phyloP scores from a whole-genome alignment of 179 eudicot genomes.

The Kewa caespitosa region DNA sequence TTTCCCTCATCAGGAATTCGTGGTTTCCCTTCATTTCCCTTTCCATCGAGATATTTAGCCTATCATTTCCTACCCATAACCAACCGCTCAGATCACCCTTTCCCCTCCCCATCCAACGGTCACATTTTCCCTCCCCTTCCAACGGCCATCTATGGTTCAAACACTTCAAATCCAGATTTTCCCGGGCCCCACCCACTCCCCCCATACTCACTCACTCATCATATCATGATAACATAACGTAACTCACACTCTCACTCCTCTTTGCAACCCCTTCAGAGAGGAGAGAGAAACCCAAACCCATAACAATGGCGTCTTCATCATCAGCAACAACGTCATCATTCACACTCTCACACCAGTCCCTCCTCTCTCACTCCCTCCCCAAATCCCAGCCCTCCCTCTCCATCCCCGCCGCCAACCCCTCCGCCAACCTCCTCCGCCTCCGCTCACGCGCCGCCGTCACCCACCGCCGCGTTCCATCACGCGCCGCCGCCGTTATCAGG shows the following conservation, averaged over 20 bases:
- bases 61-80: conserved; percentile 44
- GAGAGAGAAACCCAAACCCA: not conserved
- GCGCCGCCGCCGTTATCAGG: conserved; percentile 20
- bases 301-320: conserved; percentile 47
- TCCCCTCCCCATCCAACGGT: conserved; percentile 24
- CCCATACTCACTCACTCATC: conserved; percentile 15
- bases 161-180: conserved; percentile 25
- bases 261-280: not conserved
- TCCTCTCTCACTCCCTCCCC: conserved; percentile 29
- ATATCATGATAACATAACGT: too few species aligned
- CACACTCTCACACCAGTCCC: conserved; percentile 41
- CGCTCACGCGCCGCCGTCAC: conserved; percentile 10
- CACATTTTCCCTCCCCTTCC: not conserved
- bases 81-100: conserved; percentile 27
- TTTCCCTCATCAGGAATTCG: not conserved
- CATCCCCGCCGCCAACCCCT: conserved; percentile 4
- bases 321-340: too few species aligned
- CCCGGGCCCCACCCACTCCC: conserved; percentile 14
- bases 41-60: conserved; percentile 2
- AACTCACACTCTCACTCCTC: not conserved
- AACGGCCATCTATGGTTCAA: conserved; percentile 26
- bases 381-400: conserved; percentile 24
- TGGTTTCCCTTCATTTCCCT: not conserved
- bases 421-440: conserved; percentile 23
- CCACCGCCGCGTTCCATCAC: conserved; percentile 26